Conservation (phyloP, 345 rosid species). For the Abelmoschus esculentus region DNA sequence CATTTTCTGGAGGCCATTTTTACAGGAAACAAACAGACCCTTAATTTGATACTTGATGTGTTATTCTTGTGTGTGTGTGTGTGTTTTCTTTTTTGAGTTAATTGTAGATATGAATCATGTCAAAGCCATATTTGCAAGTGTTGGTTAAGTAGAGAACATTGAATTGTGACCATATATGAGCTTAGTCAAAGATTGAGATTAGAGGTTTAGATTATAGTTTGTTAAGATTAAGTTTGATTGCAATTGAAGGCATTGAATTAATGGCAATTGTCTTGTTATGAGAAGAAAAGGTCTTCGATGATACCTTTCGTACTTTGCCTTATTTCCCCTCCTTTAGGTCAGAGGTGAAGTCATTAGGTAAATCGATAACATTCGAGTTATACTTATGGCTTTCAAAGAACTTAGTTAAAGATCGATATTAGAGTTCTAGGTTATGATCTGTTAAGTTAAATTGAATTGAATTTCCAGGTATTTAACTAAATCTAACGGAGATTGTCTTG, state of each 20-base stretch:
- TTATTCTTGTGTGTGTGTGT: background rate
- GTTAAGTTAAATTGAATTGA: background rate
- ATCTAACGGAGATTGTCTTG: background rate
- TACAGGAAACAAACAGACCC: background rate
- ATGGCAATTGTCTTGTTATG: background rate
- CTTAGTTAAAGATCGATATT: background rate
- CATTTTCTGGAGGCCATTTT: background rate
- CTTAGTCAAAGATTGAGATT: background rate
- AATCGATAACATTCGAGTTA: background rate
- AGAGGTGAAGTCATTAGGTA: background rate
- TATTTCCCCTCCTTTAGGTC: background rate
- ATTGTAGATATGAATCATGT: background rate
- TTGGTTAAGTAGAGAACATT: background rate
- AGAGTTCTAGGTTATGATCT: background rate
- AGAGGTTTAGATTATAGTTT: background rate
- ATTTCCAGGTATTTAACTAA: background rate
- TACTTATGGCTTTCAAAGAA: background rate
- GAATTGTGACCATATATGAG: background rate
- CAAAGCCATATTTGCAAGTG: background rate
- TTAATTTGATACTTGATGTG: background rate
- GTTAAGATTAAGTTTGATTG: background rate
- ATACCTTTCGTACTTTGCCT: background rate
- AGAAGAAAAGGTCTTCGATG: background rate
- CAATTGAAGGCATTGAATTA: background rate
- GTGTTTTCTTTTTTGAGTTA: background rate